A percentile compares a stretch with the other conserved stretches of the same genome.
phyloP scores from a whole-genome alignment of 176 grass and related monocot species.

The Musa acuminata region DNA sequence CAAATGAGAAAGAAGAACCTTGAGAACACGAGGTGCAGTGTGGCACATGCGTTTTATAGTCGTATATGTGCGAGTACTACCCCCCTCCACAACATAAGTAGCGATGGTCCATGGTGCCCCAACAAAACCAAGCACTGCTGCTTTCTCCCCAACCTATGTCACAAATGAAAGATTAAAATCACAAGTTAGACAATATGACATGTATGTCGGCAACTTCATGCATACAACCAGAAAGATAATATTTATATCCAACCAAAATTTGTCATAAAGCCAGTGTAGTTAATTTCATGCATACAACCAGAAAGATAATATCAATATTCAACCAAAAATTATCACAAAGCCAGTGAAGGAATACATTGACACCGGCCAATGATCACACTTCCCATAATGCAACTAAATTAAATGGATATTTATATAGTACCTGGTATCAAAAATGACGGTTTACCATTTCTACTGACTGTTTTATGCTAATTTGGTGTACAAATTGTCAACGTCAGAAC shows the following conservation, averaged over 20 bases:
- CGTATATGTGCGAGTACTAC: conserved; percentile 74
- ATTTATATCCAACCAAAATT: background rate
- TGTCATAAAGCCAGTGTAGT: background rate
- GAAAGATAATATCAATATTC: background rate
- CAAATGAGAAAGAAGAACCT: conserved; percentile 73
- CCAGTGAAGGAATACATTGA: background rate
- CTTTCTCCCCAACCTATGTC: conserved; percentile 63
- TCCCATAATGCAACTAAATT: background rate
- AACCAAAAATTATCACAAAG: background rate
- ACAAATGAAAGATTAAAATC: background rate
- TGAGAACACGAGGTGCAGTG: conserved; percentile 71
- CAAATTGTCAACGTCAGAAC: background rate
- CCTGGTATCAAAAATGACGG: background rate
- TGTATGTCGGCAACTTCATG: background rate
- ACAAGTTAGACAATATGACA: background rate
- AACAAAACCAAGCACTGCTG: conserved; percentile 83
- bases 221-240: background rate
- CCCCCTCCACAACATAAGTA: conserved; percentile 93
- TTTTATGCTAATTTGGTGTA: background rate
- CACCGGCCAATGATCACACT: background rate
- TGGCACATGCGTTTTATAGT: conserved; percentile 95
- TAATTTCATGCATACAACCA: background rate
- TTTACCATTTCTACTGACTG: background rate
- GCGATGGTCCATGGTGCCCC: conserved; percentile 99
- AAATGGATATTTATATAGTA: background rate